Base-by-base conservation (phyloP, 345 rosid species). In the Streptanthus diversifolius region DNA sequence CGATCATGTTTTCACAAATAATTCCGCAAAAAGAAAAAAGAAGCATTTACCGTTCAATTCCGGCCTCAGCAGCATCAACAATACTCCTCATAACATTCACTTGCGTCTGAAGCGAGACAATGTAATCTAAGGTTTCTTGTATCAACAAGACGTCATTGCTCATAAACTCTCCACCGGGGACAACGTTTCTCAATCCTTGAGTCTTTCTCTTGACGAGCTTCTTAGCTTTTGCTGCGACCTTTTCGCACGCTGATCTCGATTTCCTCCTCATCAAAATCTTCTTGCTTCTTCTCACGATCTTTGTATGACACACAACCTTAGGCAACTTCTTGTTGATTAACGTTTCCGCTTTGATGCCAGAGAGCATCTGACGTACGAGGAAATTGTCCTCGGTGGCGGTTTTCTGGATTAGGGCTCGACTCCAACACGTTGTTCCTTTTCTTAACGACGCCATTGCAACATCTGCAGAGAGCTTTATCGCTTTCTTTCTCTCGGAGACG, bases 51-150 rank as follows among this genome's bases (percentile, higher is more conserved):
- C 53, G 15, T 18, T 64, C 61, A 64, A 27, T 48, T 70, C 32
- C 62, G 13, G 80, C 48, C 77, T 77, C 79, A 47, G 66, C 48
- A 68, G 80, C 83, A 54, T 67, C 71, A 71, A 81, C 89, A 55
- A 88, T 74, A 60, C 71, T 79, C 66, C 82, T 79, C 97, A 92
- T 92, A 61, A 84, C 91, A 80, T 83, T 93, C 69, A 92, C 91
- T 69, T 90, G 98, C 71, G 93, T 87, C 68, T 77, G 86, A 63
- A 92, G 93, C 25, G 87, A 86, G 22, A 84, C 44, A 39, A 90
- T 84, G 72, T 92, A 92, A 66, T 92, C 98, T 81, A 92, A 88
- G 78, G 97, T 85, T 90, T 90, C 98, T 82, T 73, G 80, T 63
- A 92, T 75, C 82, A 92, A 77, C 49, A 85, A 84, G 4, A 78